These are phyloP conservation scores for Rhynchospora breviuscula DNA, from an alignment of 176 grass and related monocot species.

Conservation along the genomic window DNA sequence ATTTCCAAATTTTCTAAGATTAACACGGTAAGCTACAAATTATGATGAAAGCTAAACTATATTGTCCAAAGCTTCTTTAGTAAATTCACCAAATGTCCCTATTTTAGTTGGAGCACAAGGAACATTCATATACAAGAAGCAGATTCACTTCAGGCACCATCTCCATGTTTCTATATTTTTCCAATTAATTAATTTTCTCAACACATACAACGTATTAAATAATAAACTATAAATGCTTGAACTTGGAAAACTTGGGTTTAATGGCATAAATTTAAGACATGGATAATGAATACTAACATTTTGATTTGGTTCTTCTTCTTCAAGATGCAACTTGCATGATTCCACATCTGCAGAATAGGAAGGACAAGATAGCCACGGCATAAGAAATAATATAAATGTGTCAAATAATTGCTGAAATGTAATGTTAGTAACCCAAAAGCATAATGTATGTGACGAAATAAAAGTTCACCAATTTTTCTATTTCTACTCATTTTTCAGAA, in stretches of 20 bases:
- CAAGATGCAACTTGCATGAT: conserved; percentile 79
- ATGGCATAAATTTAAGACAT: background rate
- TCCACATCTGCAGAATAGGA: conserved; percentile 75
- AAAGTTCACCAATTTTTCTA: background rate
- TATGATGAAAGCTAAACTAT: background rate
- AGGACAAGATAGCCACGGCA: background rate
- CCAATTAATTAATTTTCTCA: background rate
- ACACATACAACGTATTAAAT: background rate
- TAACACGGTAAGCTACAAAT: background rate
- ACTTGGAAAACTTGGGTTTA: background rate
- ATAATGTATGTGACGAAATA: conserved; percentile 2
- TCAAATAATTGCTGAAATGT: background rate
- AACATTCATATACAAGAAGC: background rate
- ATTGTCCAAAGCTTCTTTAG: background rate
- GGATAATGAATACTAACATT: conserved; percentile 36
- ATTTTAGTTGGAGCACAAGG: background rate
- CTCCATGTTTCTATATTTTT: background rate
- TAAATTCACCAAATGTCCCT: background rate
- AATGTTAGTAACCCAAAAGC: background rate
- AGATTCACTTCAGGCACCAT: no score
- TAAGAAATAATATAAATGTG: conserved; percentile 14
- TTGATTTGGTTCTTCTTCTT: conserved; percentile 93
- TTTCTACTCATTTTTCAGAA: background rate
- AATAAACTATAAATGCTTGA: no score
- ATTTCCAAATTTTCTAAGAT: background rate